Percentiles rank a stretch among this genome's conserved stretches.
Evolutionary conservation across 805 yeast species (phyloP).

Genomic region (Kluyveromyces aestuarii): DNA sequence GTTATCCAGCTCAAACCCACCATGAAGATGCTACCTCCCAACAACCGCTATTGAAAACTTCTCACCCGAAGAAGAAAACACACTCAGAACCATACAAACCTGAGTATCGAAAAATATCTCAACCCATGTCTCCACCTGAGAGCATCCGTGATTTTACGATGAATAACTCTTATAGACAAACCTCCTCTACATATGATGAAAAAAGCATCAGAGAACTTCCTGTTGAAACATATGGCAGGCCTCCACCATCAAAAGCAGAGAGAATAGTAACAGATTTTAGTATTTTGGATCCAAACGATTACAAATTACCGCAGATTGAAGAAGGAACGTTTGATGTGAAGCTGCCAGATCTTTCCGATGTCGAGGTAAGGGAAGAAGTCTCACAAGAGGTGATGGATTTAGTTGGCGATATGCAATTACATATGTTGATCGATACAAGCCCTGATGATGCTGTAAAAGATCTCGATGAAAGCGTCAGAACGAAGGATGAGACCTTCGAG

Average conservation of each 20-base stretch:
- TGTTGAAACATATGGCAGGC: not conserved
- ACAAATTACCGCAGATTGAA: constrained; percentile 19
- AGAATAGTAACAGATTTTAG: constrained; percentile 8
- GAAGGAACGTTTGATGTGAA: constrained; percentile 14
- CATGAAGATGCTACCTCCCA: too few species aligned
- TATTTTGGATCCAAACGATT: constrained; percentile 10
- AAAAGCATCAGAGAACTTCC: constrained; percentile 1
- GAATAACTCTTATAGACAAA: not conserved
- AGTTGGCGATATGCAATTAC: constrained; percentile 2
- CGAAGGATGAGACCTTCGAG: constrained; percentile 18
- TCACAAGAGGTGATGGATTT: not conserved
- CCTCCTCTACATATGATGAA: constrained; percentile 2
- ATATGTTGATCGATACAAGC: not conserved
- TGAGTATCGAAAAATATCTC: constrained; percentile 20
- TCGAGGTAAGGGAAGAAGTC: not conserved
- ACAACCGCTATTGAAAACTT: too few species aligned
- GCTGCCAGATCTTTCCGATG: constrained; percentile 5
- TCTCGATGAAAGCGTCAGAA: constrained; percentile 2
- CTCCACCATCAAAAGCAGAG: not conserved
- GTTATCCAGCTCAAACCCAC: not conserved
- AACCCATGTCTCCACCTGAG: constrained; percentile 15
- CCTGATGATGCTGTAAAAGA: constrained; percentile 2
- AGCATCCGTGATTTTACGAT: constrained; percentile 1
- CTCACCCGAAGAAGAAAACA: constrained; percentile 2
- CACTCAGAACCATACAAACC: constrained; percentile 20